Base-by-base conservation (phyloP, 495 filamentous ascomycete genomes). In the Margaritispora aquatica region DNA sequence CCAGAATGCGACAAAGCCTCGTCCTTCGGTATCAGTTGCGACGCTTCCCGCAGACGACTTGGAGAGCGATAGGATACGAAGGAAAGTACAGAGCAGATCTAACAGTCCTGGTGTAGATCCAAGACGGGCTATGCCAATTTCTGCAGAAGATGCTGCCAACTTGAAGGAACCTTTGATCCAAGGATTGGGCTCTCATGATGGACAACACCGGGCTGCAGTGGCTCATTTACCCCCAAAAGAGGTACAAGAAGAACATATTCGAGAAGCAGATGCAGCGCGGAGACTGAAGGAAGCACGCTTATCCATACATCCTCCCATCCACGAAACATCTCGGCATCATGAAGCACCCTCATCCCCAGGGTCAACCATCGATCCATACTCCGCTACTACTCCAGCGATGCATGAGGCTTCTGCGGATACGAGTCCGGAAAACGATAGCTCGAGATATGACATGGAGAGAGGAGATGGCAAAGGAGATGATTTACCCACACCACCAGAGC, bases 1-100 rank as follows among this genome's bases (percentile, higher is more conserved):
- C n/a, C 59, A 66, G 52, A 27, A 59, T 60, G 61, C 59, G 48
- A 59, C 29, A 21, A 9, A n/a, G 27, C 58, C 29, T 19, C 27
- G 49, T 56, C 55, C 41, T 22, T 23, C 36, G n/a, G 57, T 54
- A 49, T 34, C 56, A 8, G 58, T 62, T 51, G 23, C 71, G 74
- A 60, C 77, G 74, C 58, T 92, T 88, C 65, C 79, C 91, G n/a
- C 56, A 8, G 58, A 58, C n/a, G 57, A 51, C 8, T 51, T 65
- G 17, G 65, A 68, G 54, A 54, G 23, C 34, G 55, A 65, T 9
- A 58, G 61, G 23, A 64, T 66, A 55, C 46, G 55, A n/a, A 61
- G 51, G 0, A 46, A 48, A 21, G 26, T 67, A 11, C 55, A 66
- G 34, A 69, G 62, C 34, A 57, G 57, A 38, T 55, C 60, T 1